phyloP scores from a whole-genome alignment of 768 basidiomycete genomes.

The Butyriboletus loyo region DNA sequence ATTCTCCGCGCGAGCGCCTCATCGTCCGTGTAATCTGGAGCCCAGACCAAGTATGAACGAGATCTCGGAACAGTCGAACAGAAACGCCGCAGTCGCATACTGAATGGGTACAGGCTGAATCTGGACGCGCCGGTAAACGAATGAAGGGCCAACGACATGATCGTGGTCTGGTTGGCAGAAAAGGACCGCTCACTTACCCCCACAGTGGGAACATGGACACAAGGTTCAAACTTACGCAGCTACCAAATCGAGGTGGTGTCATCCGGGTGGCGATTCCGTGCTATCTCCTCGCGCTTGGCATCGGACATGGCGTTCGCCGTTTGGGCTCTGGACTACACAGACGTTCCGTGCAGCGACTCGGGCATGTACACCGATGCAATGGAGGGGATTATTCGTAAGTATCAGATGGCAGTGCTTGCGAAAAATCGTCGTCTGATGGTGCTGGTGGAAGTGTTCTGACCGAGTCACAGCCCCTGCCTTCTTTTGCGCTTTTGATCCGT shows the following conservation, averaged over 20 bases:
- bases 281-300: neutral
- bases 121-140: neutral
- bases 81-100: conserved; percentile 10
- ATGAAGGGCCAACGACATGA: neutral
- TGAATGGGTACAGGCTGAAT: neutral
- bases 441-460: conserved; percentile 56
- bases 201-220: neutral
- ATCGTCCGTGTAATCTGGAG: conserved; percentile 61
- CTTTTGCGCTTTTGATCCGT: conserved; percentile 21
- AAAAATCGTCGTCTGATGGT: conserved; percentile 18
- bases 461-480: conserved; percentile 48
- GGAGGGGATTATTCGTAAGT: conserved; percentile 51
- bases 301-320: conserved; percentile 49
- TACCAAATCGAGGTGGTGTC: conserved; percentile 1
- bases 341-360: conserved; percentile 51
- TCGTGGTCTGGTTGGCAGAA: neutral
- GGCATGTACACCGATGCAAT: conserved; percentile 35
- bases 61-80: conserved; percentile 3
- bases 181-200: no score
- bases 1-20: conserved; percentile 57
- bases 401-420: neutral
- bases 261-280: neutral
- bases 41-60: conserved; percentile 47
- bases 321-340: conserved; percentile 65
- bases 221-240: conserved; percentile 7